Evolutionary conservation across 371 early-diverging fungal genomes (phyloP).

Genomic region (Cokeromyces recurvatus): DNA sequence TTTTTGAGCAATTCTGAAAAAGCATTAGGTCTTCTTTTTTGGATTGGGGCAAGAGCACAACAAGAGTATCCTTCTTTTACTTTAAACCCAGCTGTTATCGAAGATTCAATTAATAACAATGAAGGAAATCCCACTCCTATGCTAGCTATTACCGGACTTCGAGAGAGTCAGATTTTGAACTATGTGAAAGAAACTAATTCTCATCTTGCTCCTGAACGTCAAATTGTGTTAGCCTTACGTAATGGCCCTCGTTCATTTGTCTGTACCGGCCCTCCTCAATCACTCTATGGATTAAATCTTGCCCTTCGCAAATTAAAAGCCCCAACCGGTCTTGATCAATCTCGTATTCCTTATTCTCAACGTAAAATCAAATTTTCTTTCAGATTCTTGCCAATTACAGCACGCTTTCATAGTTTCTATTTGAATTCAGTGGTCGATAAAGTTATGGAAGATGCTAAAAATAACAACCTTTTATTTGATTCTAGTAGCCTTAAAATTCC

Average conservation of each 20-base stretch:
- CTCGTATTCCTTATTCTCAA: conserved; percentile 80
- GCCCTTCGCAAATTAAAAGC: conserved; percentile 87
- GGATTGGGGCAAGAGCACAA: conserved; percentile 76
- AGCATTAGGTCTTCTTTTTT: conserved; percentile 75
- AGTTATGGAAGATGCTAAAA: conserved; percentile 60
- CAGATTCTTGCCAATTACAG: conserved; percentile 87
- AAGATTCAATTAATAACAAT: conserved; percentile 73
- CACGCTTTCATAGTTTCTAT: conserved; percentile 86
- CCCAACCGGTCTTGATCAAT: conserved; percentile 76
- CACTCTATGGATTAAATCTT: conserved; percentile 85
- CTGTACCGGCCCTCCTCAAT: conserved; percentile 86
- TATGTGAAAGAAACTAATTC: conserved; percentile 85
- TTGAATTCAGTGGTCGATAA: conserved; percentile 59
- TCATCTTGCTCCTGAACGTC: conserved; percentile 77
- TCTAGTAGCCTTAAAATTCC: conserved; percentile 63
- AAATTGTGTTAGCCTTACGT: conserved; percentile 76
- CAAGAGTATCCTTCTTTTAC: conserved; percentile 72
- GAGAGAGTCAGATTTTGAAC: conserved; percentile 69
- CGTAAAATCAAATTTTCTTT: conserved; percentile 84
- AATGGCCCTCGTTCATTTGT: conserved; percentile 88
- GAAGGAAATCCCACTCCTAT: conserved; percentile 86
- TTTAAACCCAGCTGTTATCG: conserved; percentile 67
- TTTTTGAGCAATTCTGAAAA: conserved; percentile 71
- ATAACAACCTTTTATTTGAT: conserved; percentile 54
- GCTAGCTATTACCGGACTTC: conserved; percentile 77